A percentile compares a stretch with the other conserved stretches of the same genome.
Evolutionary conservation across 2,329 filamentous ascomycete genomes (phyloP).

Genomic region (Microsporum ferrugineum): DNA sequence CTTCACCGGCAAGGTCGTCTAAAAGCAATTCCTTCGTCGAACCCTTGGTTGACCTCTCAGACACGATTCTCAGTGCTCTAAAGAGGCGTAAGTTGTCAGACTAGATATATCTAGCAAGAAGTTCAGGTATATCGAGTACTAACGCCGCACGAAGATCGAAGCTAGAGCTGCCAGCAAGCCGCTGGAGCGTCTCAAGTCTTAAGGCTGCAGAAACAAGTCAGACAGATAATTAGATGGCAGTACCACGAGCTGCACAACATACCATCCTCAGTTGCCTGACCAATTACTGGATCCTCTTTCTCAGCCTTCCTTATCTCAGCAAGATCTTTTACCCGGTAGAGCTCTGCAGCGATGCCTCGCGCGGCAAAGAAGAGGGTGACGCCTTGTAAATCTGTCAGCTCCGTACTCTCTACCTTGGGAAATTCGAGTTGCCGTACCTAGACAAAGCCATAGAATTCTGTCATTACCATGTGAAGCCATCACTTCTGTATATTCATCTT

Average conservation of each 20-base stretch:
- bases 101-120: constrained; percentile 16
- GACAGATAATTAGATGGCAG: not conserved
- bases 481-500: not conserved
- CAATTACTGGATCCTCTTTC: constrained; percentile 61
- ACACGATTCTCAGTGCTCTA: constrained; percentile 35
- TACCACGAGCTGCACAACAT: not conserved
- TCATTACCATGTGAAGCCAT: constrained; percentile 30
- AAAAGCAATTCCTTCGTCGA: constrained; percentile 31
- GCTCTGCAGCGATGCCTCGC: constrained; percentile 46
- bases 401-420: not conserved
- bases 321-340: constrained; percentile 29
- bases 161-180: constrained; percentile 58
- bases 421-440: constrained; percentile 21
- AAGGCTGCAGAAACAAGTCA: constrained; percentile 35
- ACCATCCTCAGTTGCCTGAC: constrained; percentile 61
- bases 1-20: constrained; percentile 30
- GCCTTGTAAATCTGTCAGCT: constrained; percentile 18
- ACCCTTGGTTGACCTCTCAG: constrained; percentile 34
- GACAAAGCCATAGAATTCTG: constrained; percentile 29
- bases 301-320: constrained; percentile 53
- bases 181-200: constrained; percentile 53
- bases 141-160: constrained; percentile 60
- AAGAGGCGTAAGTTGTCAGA: not conserved
- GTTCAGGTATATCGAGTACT: constrained; percentile 25
- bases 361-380: constrained; percentile 39